Base-by-base conservation (phyloP, 2,329 filamentous ascomycete genomes). In the Xylariaceae sp. region DNA sequence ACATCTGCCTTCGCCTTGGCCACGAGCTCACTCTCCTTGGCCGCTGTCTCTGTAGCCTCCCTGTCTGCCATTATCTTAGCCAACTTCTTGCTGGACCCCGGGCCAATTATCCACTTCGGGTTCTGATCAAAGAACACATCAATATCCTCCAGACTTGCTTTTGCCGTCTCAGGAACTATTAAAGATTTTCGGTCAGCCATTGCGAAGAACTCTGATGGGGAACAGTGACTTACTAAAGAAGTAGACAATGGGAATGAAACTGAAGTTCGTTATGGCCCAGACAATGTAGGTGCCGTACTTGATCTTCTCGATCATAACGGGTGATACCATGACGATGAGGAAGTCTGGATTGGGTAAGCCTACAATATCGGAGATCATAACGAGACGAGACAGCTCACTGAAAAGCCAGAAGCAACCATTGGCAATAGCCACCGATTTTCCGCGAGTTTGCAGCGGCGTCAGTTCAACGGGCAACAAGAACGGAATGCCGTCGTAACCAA, bases 211-310 rank as follows among this genome's bases (percentile, higher is more conserved):
- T n/a, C n/a, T n/a, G n/a, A n/a, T n/a, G n/a, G n/a, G n/a, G n/a
- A n/a, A n/a, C n/a, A n/a, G n/a, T n/a, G 28, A 29, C 28, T 29
- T 29, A 29, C 28, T 29, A 15, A 31, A 21, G 9, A 31, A 31
- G 8, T 19, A 31, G 17, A 19, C 29, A 31, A 31, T 31, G 17
- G 29, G 29, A 9, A 31, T 12, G 29, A 31, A 31, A 14, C 29
- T 19, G 29, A 21, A 19, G 17, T 31, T 31, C 17, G 29, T 31
- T 7, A 13, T 13, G 5, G 29, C 7, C 17, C 29, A 31, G 13
- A 31, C 29, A 18, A 31, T 19, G 29, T 31, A 31, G 29, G 29
- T 31, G 5, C 29, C 29, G 18, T 31, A 31, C 14, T 31, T 31
- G 17, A 31, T 19, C 5, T 31, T 31, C 4, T 4, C 5, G 18